phyloP scores from a whole-genome alignment of 129 eudicot species.

The Smallanthus sonchifolius region DNA sequence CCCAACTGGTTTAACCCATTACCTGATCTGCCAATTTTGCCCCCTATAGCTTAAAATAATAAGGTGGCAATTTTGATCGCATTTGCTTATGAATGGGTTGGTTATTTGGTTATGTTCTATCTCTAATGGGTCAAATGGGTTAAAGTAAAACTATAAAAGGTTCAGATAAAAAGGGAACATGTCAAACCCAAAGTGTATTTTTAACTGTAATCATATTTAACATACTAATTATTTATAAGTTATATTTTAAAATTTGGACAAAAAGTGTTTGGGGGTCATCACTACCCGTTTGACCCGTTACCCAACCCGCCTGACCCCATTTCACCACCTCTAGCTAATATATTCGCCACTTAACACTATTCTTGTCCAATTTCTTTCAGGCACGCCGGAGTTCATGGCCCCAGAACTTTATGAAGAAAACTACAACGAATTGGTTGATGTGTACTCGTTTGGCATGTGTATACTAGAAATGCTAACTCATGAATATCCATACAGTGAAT shows the following conservation, averaged over 20 bases:
- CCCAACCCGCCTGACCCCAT: neutral
- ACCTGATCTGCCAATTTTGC: neutral
- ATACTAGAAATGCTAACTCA: constrained; percentile 75
- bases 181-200: neutral
- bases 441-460: constrained; percentile 88
- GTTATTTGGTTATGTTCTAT: neutral
- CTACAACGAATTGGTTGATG: constrained; percentile 80
- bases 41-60: neutral
- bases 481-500: constrained; percentile 88
- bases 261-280: neutral
- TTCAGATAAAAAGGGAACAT: neutral
- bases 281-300: neutral
- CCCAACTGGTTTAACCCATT: neutral
- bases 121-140: neutral
- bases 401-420: constrained; percentile 90
- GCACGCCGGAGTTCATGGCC: constrained; percentile 96
- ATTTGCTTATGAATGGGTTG: neutral
- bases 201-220: neutral
- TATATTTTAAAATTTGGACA: neutral
- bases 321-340: neutral
- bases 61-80: neutral
- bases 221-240: neutral
- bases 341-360: neutral
- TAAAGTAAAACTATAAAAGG: neutral
- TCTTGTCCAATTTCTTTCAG: constrained; percentile 18